Percentiles rank a stretch among this genome's conserved stretches.
Evolutionary conservation across 352 stramenopile species (phyloP).

Genomic region (Pythium brassicae): DNA sequence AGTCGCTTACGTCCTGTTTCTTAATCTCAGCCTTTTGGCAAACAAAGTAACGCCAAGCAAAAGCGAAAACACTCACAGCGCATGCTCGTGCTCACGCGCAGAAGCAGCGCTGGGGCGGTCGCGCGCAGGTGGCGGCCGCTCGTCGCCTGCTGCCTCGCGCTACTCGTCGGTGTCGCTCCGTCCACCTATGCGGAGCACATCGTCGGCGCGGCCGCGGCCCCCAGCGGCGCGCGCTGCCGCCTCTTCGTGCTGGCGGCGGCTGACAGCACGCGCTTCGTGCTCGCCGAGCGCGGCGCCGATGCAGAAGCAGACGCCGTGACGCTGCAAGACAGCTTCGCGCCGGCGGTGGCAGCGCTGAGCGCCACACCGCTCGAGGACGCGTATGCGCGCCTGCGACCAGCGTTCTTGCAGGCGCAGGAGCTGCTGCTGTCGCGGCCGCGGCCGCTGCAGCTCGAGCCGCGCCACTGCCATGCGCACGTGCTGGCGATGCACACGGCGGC

Average conservation of each 20-base stretch:
- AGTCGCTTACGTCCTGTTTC: too few relatives aligned
- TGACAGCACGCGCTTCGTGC: slow-evolving; percentile 37
- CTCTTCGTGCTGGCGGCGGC: slow-evolving; percentile 44
- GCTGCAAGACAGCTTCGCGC: slow-evolving; percentile 26
- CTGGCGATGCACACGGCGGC: slow-evolving; percentile 13
- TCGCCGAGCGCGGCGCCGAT: slow-evolving; percentile 46
- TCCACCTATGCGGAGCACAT: slow-evolving; percentile 1
- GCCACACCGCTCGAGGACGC: slow-evolving; percentile 19
- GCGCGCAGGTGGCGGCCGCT: not conserved
- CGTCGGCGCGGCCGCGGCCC: slow-evolving; percentile 8
- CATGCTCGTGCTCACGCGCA: too few relatives aligned
- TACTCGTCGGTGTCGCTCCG: slow-evolving; percentile 12
- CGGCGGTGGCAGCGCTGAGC: slow-evolving; percentile 19
- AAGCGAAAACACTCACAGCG: too few relatives aligned
- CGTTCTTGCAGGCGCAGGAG: slow-evolving; percentile 40
- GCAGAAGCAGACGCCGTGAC: slow-evolving; percentile 19
- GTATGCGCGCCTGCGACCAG: slow-evolving; percentile 40
- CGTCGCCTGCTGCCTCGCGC: not conserved
- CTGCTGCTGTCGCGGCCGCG: slow-evolving; percentile 18
- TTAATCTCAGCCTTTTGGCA: too few relatives aligned
- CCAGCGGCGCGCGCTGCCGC: slow-evolving; percentile 34
- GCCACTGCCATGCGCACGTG: slow-evolving; percentile 49
- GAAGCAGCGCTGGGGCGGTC: not conserved
- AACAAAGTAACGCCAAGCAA: too few relatives aligned
- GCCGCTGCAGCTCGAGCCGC: slow-evolving; percentile 31